phyloP scores from a whole-genome alignment of 2,329 filamentous ascomycete genomes.

The Fusarium brevicatenulatum region DNA sequence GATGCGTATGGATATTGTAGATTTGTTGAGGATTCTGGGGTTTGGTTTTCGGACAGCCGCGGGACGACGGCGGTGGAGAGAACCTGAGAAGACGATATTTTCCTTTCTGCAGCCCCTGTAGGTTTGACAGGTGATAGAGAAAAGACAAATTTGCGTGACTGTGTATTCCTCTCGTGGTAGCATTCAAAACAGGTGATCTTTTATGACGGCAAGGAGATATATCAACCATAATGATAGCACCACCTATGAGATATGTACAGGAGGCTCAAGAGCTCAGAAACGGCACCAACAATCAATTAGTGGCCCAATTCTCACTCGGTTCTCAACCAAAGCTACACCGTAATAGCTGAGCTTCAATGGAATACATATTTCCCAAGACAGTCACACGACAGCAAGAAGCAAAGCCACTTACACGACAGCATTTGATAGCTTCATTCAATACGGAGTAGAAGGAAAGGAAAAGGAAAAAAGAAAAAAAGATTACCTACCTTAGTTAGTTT shows the following conservation, averaged over 20 bases:
- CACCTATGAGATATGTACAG: not conserved
- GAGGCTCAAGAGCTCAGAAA: not conserved
- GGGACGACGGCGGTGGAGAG: constrained; percentile 23
- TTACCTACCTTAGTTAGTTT: constrained; percentile 3
- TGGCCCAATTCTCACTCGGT: not conserved
- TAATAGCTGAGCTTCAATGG: not conserved
- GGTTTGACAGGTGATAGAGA: constrained; percentile 4
- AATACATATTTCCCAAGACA: not conserved
- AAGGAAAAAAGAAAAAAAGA: not conserved
- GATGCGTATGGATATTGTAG: constrained; percentile 21
- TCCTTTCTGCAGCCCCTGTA: not conserved
- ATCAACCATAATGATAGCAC: not conserved
- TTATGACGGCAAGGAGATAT: not conserved
- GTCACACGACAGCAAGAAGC: constrained; percentile 13
- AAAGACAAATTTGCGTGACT: not conserved
- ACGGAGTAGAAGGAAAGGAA: not conserved
- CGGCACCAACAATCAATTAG: not conserved
- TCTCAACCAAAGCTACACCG: not conserved
- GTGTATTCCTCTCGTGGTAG: not conserved
- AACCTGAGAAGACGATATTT: not conserved
- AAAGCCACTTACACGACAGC: constrained; percentile 14
- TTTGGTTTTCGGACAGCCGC: constrained; percentile 23
- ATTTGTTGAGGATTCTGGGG: constrained; percentile 41
- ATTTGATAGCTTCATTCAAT: constrained; percentile 10
- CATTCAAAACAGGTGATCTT: not conserved